These are phyloP conservation scores for Lachancea mirantina DNA, from an alignment of 805 yeast genomes.

Conservation along the genomic window DNA sequence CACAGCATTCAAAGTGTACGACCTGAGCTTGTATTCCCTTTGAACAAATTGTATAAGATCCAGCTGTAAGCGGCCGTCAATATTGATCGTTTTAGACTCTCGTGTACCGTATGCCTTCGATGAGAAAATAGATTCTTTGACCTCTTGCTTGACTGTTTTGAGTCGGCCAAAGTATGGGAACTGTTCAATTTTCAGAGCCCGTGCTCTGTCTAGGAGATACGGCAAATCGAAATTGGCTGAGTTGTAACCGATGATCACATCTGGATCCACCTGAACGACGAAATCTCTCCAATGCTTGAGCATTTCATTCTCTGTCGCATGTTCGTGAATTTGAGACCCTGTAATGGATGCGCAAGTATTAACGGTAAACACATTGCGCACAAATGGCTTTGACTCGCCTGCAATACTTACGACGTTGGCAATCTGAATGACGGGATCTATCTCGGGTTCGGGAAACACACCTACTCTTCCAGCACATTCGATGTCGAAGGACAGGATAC, in stretches of 20 bases:
- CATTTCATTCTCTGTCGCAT: slow-evolving; percentile 74
- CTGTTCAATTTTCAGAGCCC: slow-evolving; percentile 49
- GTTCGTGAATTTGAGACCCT: slow-evolving; percentile 82
- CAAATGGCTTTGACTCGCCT: slow-evolving; percentile 76
- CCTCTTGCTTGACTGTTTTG: slow-evolving; percentile 59
- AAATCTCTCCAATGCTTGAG: slow-evolving; percentile 81
- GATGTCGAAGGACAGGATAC: slow-evolving; percentile 91
- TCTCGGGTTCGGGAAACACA: slow-evolving; percentile 88
- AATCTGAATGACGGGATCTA: slow-evolving; percentile 93
- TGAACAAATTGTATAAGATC: slow-evolving; percentile 89
- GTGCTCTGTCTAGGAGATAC: slow-evolving; percentile 80
- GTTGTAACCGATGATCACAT: slow-evolving; percentile 93
- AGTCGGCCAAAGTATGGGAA: slow-evolving; percentile 90
- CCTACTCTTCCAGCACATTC: slow-evolving; percentile 99
- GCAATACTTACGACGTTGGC: slow-evolving; percentile 86
- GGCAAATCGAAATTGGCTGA: slow-evolving; percentile 94
- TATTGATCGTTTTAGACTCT: slow-evolving; percentile 84
- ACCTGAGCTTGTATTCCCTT: slow-evolving; percentile 89
- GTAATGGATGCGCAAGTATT: slow-evolving; percentile 87
- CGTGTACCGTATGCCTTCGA: slow-evolving; percentile 96
- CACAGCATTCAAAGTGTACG: slow-evolving; percentile 91
- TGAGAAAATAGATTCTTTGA: slow-evolving; percentile 74
- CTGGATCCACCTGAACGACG: slow-evolving; percentile 81
- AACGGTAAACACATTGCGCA: slow-evolving; percentile 90
- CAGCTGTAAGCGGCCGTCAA: slow-evolving; percentile 92